These are phyloP conservation scores for Speleostelium caveatum DNA, from an alignment of 78 protist species.

Conservation along the genomic window DNA sequence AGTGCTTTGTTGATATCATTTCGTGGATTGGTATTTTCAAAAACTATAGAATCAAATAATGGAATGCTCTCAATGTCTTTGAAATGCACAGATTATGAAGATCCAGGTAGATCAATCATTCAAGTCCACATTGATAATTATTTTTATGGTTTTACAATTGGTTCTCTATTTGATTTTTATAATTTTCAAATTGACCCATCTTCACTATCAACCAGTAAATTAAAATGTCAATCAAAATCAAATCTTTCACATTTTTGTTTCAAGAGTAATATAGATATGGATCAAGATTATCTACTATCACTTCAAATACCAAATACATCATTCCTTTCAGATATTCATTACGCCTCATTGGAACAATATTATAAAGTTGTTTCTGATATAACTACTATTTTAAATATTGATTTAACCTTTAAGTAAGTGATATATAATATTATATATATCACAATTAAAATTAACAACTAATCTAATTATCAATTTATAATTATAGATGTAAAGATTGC, in stretches of 20 bases:
- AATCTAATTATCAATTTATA: neutral
- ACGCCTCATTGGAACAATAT: neutral
- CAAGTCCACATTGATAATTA: conserved; percentile 4
- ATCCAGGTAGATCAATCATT: neutral
- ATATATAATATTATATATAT: too few species aligned
- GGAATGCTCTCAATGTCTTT: neutral
- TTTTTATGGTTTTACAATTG: conserved; percentile 22
- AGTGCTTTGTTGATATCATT: too few species aligned
- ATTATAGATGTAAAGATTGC: conserved; percentile 20
- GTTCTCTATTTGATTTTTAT: conserved; percentile 30
- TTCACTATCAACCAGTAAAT: neutral
- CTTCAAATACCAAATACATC: neutral
- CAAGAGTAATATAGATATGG: neutral
- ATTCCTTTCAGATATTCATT: neutral
- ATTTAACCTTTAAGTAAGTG: conserved; percentile 4
- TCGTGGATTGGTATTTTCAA: conserved; percentile 17
- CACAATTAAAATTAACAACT: neutral
- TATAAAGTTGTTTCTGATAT: conserved; percentile 26
- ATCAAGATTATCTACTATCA: neutral
- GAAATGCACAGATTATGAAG: neutral
- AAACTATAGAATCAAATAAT: conserved; percentile 8
- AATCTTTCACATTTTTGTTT: neutral
- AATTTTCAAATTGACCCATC: neutral
- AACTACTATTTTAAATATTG: neutral
- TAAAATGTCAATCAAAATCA: neutral